These are phyloP conservation scores for Sechiopsis laciniata DNA, from an alignment of 306 rosid species.

Conservation along the genomic window DNA sequence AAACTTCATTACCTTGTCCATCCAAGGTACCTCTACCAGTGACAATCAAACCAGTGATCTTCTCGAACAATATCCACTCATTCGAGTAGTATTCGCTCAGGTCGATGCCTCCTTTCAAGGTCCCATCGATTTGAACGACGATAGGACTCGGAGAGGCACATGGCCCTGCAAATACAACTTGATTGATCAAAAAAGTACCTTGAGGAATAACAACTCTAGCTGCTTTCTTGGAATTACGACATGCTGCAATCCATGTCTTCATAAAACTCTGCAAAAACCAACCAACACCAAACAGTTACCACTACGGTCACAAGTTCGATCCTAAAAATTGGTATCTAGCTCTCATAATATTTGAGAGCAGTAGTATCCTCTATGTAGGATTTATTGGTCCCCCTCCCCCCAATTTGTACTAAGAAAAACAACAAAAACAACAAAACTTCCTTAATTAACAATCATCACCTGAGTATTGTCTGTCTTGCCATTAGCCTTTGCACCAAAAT, in stretches of 20 bases:
- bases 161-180: slow-evolving; percentile 57
- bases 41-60: slow-evolving; percentile 39
- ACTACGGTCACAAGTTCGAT: no score
- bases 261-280: slow-evolving; percentile 49
- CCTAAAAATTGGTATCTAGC: no score
- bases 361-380: no score
- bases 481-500: slow-evolving; percentile 47
- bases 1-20: slow-evolving; percentile 51
- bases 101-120: slow-evolving; percentile 47
- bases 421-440: background rate
- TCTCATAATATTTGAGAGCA: no score
- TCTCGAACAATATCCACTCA: slow-evolving; percentile 57
- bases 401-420: no score
- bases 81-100: slow-evolving; percentile 30
- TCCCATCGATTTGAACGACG: slow-evolving; percentile 51
- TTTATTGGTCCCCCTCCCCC: no score
- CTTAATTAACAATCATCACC: slow-evolving; percentile 28
- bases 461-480: slow-evolving; percentile 40
- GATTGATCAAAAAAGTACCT: slow-evolving; percentile 43
- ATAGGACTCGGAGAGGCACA: slow-evolving; percentile 40
- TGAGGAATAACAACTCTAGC: slow-evolving; percentile 44
- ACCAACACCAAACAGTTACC: slow-evolving; percentile 12
- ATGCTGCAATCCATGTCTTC: slow-evolving; percentile 52
- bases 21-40: slow-evolving; percentile 62
- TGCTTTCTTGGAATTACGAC: slow-evolving; percentile 30